Percentiles rank a stretch among this genome's conserved stretches.
Evolutionary conservation across 148 eudicot species (phyloP).

Genomic region (Camellia granthamiana): DNA sequence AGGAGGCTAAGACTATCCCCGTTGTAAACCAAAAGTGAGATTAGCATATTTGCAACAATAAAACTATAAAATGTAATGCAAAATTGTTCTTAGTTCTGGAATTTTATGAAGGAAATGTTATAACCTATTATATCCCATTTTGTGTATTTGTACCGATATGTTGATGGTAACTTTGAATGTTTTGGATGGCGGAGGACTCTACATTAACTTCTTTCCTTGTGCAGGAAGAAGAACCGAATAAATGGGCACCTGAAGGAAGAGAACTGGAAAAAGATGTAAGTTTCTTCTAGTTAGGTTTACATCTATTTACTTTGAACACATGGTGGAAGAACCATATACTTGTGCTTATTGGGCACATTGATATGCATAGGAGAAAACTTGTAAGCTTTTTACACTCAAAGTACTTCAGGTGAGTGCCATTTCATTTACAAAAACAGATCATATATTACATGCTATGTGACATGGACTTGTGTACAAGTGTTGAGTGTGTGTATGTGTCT

Average conservation of each 20-base stretch:
- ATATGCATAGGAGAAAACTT: background rate
- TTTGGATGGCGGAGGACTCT: background rate
- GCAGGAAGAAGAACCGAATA: constrained; percentile 18
- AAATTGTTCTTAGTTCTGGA: too few species aligned
- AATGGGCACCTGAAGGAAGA: background rate
- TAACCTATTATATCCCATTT: background rate
- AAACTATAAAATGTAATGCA: too few species aligned
- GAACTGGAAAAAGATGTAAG: constrained; percentile 20
- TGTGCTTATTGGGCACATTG: background rate
- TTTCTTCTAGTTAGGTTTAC: background rate
- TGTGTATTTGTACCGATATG: too few species aligned
- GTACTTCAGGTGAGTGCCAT: background rate
- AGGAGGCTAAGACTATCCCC: too few species aligned
- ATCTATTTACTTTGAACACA: background rate
- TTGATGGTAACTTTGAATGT: background rate
- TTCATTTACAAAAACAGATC: background rate
- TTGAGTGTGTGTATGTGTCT: too few species aligned
- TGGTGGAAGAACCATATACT: background rate
- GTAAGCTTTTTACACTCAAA: background rate
- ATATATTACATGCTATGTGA: too few species aligned
- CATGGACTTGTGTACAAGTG: too few species aligned
- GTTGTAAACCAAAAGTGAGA: too few species aligned
- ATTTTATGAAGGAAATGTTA: too few species aligned
- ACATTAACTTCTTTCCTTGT: background rate
- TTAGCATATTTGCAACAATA: too few species aligned